phyloP scores from a whole-genome alignment of 768 basidiomycete species.

The Kwoniella heveanensis region DNA sequence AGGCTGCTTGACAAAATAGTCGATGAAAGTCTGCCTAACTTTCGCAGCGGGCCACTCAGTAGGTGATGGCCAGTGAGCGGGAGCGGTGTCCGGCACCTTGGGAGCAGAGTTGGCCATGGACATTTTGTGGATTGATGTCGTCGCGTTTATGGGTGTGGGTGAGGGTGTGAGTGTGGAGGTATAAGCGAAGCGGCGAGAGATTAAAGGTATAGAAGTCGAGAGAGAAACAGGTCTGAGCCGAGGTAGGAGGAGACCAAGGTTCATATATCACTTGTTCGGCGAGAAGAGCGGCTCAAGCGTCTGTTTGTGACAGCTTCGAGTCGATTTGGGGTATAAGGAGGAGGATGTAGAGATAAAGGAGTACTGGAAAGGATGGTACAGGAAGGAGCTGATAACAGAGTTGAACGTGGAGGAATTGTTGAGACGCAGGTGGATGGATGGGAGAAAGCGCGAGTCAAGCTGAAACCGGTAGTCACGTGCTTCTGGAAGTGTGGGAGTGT shows the following conservation, averaged over 20 bases:
- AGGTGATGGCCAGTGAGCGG: constrained; percentile 53
- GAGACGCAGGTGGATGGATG: too few relatives aligned
- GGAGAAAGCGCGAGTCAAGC: constrained; percentile 3
- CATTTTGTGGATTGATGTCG: constrained; percentile 7
- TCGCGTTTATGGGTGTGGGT: background rate
- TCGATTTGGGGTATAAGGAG: background rate
- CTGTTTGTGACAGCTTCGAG: background rate
- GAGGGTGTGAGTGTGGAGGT: background rate
- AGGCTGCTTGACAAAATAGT: constrained; percentile 71
- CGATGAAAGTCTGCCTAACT: constrained; percentile 86
- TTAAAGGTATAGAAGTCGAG: background rate
- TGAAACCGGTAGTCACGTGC: constrained; percentile 9
- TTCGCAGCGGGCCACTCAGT: constrained; percentile 72
- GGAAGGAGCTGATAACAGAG: too few relatives aligned
- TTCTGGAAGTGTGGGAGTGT: background rate
- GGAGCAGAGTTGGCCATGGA: constrained; percentile 35
- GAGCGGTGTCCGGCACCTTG: constrained; percentile 38
- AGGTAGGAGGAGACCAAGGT: background rate
- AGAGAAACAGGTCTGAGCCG: constrained; percentile 1
- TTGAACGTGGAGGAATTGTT: background rate
- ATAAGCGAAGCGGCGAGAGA: background rate
- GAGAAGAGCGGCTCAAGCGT: background rate
- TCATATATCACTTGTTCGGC: constrained; percentile 5
- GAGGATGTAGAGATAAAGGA: background rate
- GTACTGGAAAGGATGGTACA: background rate